Evolutionary conservation across 768 basidiomycete species (phyloP).

Genomic region (Dictyophora rubrovolvata): DNA sequence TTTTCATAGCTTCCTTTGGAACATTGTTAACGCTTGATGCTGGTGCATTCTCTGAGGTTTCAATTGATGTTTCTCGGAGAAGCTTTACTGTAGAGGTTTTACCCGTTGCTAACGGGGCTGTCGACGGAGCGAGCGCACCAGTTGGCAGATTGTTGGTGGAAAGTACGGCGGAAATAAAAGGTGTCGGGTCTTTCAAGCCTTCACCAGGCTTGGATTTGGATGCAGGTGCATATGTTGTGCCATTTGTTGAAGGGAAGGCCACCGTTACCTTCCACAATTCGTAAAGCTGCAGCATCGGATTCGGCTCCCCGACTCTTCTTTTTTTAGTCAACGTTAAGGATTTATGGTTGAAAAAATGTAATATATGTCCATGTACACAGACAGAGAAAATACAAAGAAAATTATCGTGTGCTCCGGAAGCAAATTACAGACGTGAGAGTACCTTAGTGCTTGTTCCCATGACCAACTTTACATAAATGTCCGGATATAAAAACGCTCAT

Average conservation of each 20-base stretch:
- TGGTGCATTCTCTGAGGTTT: slow-evolving; percentile 38
- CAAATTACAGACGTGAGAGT: no score
- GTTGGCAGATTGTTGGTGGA: slow-evolving; percentile 36
- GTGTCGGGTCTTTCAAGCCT: slow-evolving; percentile 31
- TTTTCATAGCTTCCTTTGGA: slow-evolving; percentile 42
- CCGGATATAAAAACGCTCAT: no score
- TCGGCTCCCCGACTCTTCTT: no score
- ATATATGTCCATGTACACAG: no score
- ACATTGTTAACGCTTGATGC: slow-evolving; percentile 38
- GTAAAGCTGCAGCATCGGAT: not conserved
- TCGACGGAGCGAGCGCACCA: slow-evolving; percentile 34
- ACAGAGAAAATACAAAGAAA: no score
- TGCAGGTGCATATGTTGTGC: slow-evolving; percentile 39
- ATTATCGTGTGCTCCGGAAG: no score
- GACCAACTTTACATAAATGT: no score
- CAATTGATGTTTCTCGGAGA: slow-evolving; percentile 28
- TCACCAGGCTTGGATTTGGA: slow-evolving; percentile 26
- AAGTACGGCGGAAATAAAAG: slow-evolving; percentile 29
- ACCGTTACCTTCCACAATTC: slow-evolving; percentile 13
- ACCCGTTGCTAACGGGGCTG: slow-evolving; percentile 28
- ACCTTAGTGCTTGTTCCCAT: no score
- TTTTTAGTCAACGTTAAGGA: no score
- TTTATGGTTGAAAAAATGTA: no score
- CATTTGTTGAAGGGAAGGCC: slow-evolving; percentile 31
- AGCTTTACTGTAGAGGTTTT: slow-evolving; percentile 33